A percentile compares a stretch with the other conserved stretches of the same genome.
Conservation (phyloP, 2,329 filamentous ascomycete genomes). For the Penicillium psychrosexuale region DNA sequence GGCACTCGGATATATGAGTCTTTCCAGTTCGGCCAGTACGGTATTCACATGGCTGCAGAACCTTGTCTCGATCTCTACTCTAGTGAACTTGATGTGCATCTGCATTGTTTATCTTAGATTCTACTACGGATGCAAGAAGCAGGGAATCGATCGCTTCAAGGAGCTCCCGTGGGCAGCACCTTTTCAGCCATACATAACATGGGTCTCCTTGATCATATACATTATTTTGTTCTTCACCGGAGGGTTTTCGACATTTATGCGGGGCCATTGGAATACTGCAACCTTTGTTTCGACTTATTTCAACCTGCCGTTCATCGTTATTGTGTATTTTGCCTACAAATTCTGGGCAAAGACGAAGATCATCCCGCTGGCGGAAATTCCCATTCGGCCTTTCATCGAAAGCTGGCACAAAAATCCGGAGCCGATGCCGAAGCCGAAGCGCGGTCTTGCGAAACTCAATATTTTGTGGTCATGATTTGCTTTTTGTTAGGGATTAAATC, state of each 20-base stretch:
- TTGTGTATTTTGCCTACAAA: constrained; percentile 47
- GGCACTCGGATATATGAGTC: constrained; percentile 62
- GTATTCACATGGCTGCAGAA: constrained; percentile 69
- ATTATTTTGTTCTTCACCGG: constrained; percentile 63
- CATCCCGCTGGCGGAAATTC: constrained; percentile 31
- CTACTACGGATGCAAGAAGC: constrained; percentile 43
- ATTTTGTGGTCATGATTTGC: constrained; percentile 25
- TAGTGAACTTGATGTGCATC: constrained; percentile 61
- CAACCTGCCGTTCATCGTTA: constrained; percentile 57
- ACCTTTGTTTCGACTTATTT: constrained; percentile 59
- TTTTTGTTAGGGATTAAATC: neutral
- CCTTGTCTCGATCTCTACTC: constrained; percentile 45
- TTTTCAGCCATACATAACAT: constrained; percentile 61
- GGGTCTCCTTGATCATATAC: constrained; percentile 55
- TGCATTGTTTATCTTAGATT: constrained; percentile 54
- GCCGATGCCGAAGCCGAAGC: constrained; percentile 22
- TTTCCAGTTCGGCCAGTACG: constrained; percentile 52
- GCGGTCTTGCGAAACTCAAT: constrained; percentile 23
- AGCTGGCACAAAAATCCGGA: constrained; percentile 28
- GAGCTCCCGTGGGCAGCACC: constrained; percentile 50
- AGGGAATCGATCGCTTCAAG: constrained; percentile 34
- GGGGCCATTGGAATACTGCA: constrained; percentile 49
- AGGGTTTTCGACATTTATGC: constrained; percentile 54
- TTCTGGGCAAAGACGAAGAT: constrained; percentile 37
- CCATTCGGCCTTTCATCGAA: constrained; percentile 36